These are phyloP conservation scores for Amniculicola lignicola DNA, from an alignment of 495 filamentous ascomycete genomes.

Conservation along the genomic window DNA sequence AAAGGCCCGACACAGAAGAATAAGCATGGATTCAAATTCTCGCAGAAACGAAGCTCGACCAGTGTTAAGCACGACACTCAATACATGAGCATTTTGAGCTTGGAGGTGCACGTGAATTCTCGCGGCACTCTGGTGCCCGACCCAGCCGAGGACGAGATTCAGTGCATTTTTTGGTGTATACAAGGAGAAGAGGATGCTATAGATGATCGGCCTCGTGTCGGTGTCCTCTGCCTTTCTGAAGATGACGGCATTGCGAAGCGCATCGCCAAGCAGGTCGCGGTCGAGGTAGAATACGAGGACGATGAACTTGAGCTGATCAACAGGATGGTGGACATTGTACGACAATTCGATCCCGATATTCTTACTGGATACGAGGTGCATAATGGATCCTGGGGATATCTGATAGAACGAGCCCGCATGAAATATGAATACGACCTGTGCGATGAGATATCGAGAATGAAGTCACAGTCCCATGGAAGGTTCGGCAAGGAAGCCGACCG, in stretches of 20 bases:
- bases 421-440: conserved; percentile 88
- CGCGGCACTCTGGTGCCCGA: conserved; percentile 76
- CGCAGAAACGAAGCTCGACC: conserved; percentile 69
- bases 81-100: conserved; percentile 94
- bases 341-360: conserved; percentile 82
- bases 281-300: conserved; percentile 68
- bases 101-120: conserved; percentile 94
- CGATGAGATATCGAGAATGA: conserved; percentile 86
- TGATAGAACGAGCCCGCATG: conserved; percentile 81
- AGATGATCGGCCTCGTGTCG: conserved; percentile 56
- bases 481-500: conserved; percentile 81
- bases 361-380: conserved; percentile 96
- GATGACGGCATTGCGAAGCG: conserved; percentile 48
- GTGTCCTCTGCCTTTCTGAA: conserved; percentile 64
- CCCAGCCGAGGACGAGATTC: conserved; percentile 86
- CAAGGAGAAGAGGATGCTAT: conserved; percentile 66
- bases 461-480: conserved; percentile 70
- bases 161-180: conserved; percentile 86
- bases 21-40: conserved; percentile 80
- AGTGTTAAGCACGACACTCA: conserved; percentile 82
- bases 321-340: conserved; percentile 79
- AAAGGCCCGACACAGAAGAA: conserved; percentile 86
- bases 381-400: conserved; percentile 87
- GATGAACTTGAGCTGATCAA: conserved; percentile 82
- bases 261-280: conserved; percentile 51